Conservation (phyloP, 768 basidiomycete species). For the Sarcomyxa edulis region DNA sequence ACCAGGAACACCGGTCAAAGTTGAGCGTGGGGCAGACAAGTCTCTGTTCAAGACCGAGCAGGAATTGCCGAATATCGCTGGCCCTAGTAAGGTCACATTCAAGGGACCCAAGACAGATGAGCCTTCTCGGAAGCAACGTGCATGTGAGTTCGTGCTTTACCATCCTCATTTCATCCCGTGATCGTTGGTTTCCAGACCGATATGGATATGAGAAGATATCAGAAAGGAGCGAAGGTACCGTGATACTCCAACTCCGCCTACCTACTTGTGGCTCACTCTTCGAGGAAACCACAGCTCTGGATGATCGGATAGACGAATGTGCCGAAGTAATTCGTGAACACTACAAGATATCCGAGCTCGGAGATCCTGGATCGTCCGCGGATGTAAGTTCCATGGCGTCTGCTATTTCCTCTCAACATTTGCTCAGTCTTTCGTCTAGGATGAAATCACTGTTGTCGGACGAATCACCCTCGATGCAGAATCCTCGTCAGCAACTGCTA, state of each 20-base stretch:
- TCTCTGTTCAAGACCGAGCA: not conserved
- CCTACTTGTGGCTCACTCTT: constrained; percentile 4
- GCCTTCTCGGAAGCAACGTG: constrained; percentile 38
- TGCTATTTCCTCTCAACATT: constrained; percentile 4
- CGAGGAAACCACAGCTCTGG: constrained; percentile 49
- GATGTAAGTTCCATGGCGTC: constrained; percentile 27
- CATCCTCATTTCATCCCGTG: not conserved
- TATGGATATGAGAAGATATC: constrained; percentile 95
- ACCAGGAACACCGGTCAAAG: constrained; percentile 13
- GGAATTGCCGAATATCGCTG: constrained; percentile 15
- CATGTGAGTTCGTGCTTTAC: constrained; percentile 41
- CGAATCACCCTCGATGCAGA: constrained; percentile 71
- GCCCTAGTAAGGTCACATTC: constrained; percentile 27
- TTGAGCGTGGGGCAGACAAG: constrained; percentile 32
- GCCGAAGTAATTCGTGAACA: constrained; percentile 66
- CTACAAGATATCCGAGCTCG: constrained; percentile 69
- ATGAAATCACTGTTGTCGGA: constrained; percentile 65
- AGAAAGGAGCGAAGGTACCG: constrained; percentile 74
- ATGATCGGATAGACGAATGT: constrained; percentile 84
- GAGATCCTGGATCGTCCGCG: constrained; percentile 56
- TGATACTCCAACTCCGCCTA: not conserved
- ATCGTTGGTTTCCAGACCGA: constrained; percentile 43
- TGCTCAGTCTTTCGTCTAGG: constrained; percentile 28
- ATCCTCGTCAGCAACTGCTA: constrained; percentile 43
- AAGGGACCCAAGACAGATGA: constrained; percentile 32